phyloP scores from a whole-genome alignment of 164 flowering plant genomes.

The Buxus sempervirens region DNA sequence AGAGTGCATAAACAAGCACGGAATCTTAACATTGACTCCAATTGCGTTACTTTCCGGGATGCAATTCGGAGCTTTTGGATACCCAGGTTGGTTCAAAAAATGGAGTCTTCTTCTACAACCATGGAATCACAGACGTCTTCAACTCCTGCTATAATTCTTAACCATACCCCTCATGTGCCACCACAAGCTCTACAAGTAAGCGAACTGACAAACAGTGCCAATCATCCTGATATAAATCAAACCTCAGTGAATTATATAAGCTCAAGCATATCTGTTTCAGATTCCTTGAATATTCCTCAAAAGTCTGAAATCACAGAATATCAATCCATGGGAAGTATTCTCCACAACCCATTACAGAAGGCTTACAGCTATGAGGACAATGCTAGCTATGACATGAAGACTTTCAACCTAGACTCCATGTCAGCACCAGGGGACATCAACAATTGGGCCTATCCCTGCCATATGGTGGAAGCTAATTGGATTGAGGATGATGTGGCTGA shows the following conservation, averaged over 20 bases:
- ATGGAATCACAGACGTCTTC: conserved; percentile 13
- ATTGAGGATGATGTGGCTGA: conserved; percentile 28
- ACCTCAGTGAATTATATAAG: conserved; percentile 17
- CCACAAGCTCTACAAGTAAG: conserved; percentile 6
- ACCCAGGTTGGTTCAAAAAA: conserved; percentile 62
- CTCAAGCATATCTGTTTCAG: conserved; percentile 24
- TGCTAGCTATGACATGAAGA: conserved; percentile 28
- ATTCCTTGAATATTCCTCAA: conserved; percentile 24
- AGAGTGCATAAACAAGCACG: conserved; percentile 73
- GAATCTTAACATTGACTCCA: conserved; percentile 55
- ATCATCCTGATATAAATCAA: conserved; percentile 15
- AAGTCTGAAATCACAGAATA: conserved; percentile 29
- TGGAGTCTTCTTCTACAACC: conserved; percentile 28
- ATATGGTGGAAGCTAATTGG: conserved; percentile 36
- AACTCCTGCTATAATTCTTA: conserved; percentile 12
- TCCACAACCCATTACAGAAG: conserved; percentile 13
- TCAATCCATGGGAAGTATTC: conserved; percentile 9
- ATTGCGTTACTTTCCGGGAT: conserved; percentile 49
- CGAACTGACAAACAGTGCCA: not conserved
- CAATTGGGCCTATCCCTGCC: conserved; percentile 18
- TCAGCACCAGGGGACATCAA: conserved; percentile 16
- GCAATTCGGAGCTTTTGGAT: conserved; percentile 50
- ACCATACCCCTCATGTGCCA: conserved; percentile 10
- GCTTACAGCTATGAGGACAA: conserved; percentile 17
- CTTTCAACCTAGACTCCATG: conserved; percentile 23